A percentile compares a stretch with the other conserved stretches of the same genome.
Conservation (phyloP, 148 eudicot species). For the Rhododendron williamsianum region DNA sequence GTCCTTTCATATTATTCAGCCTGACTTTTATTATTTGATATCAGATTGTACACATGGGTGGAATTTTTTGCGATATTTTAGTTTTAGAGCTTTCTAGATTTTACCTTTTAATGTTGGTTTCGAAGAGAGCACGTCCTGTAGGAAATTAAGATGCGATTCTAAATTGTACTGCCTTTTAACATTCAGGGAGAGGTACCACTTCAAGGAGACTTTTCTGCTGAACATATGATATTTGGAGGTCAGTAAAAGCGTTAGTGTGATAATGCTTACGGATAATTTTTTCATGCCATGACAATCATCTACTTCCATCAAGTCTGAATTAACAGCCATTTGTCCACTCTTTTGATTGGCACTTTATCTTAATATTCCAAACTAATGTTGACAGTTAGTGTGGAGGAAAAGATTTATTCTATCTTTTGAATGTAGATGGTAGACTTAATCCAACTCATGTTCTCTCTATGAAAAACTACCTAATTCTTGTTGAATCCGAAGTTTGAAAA, state of each 20-base stretch:
- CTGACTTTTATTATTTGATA: background rate
- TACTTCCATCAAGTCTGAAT: background rate
- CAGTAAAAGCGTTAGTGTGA: slow-evolving; percentile 12
- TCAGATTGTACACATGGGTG: background rate
- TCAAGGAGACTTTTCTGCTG: slow-evolving; percentile 97
- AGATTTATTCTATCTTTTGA: background rate
- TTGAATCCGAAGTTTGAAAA: background rate
- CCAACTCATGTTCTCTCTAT: background rate
- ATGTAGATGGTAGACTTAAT: background rate
- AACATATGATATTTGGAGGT: slow-evolving; percentile 97
- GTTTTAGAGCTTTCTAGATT: background rate
- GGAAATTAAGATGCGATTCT: background rate
- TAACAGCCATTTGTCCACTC: background rate
- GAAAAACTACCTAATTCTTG: background rate
- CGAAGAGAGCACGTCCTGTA: background rate
- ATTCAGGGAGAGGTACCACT: slow-evolving; percentile 92
- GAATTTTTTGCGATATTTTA: background rate
- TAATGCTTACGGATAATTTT: background rate
- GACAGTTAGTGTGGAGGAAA: background rate
- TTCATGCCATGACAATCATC: background rate
- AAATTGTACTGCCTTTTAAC: slow-evolving; percentile 11
- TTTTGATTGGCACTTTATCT: background rate
- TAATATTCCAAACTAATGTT: background rate
- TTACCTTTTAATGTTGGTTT: background rate
- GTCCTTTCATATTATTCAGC: background rate